Base-by-base conservation (phyloP, 2,329 filamentous ascomycete genomes). In the Nannizziopsis barbatae region DNA sequence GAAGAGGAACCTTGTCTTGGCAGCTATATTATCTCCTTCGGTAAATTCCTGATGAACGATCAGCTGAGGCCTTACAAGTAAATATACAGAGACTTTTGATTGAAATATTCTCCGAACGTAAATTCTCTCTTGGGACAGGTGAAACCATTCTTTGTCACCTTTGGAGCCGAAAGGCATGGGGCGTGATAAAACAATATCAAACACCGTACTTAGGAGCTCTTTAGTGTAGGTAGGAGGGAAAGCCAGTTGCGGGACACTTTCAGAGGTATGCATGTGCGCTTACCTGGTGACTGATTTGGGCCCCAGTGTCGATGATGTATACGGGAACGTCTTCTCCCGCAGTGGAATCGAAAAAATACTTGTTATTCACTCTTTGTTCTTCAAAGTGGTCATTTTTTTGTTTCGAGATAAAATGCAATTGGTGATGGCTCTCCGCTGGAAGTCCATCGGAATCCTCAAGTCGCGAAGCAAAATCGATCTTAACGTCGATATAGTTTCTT, bases 231-330 rank as follows among this genome's bases (percentile, higher is more conserved):
- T n/a, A n/a, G n/a, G n/a, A n/a, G n/a, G n/a, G n/a, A n/a, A n/a
- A n/a, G n/a, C n/a, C n/a, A n/a, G n/a, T n/a, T n/a, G n/a, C n/a
- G n/a, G n/a, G n/a, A n/a, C n/a, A n/a, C n/a, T n/a, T n/a, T n/a
- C n/a, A n/a, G n/a, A n/a, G n/a, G n/a, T n/a, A n/a, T n/a, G n/a
- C n/a, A n/a, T n/a, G n/a, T n/a, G n/a, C n/a, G n/a, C 49, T 38
- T 15, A 51, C 49, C 15, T 14, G 49, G 30, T 51, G 44, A 30
- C 41, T 27, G 3, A 51, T 20, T 12, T 47, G 39, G 32, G 45
- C 49, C 15, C 49, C 49, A 1, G 49, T 44, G 20, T 51, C 49
- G 9, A 51, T 22, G 17, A 51, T 48, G 18, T 48, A 51, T 8
- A 51, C 45, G 10, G 44, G 44, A 41, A 51, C 40, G 32, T 48